Base-by-base conservation (phyloP, 345 rosid species). In the Luvunga scandens region DNA sequence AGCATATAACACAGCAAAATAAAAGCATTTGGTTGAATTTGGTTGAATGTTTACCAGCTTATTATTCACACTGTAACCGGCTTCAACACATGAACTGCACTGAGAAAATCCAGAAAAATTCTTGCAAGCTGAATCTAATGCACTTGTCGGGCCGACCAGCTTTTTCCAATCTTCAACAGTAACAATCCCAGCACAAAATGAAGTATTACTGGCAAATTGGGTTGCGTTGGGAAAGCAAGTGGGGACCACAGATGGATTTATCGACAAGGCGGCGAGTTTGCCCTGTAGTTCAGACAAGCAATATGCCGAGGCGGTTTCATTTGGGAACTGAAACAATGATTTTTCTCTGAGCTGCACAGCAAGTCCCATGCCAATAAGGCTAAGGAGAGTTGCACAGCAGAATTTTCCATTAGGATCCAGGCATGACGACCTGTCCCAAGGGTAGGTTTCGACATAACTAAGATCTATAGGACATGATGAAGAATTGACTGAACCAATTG, bases 361-460 rank as follows among this genome's bases (percentile, higher is more conserved):
- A 6, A 83, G 79, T 25, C 91, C 93, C 55, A 89, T 77, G 69
- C 95, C 95, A 9, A 88, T 68, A 42, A 91, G 83, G 83, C 89
- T 87, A 9, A 80, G 69, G 24, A 91, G 90, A 50, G 93, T 50
- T 48, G 62, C 75, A 80, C 95, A 91, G 66, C 95, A 91, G 53
- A 62, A 80, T 18, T 34, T 77, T 7, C 28, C 74, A 22, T 75
- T 13, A 5, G 84, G 67, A 13, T 73, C 48, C 7, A 27, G 81
- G 71, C 92, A 89, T 3, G 66, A n/a, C 5, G 91, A 85, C 12
- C 73, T 55, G 80, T 91, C 78, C 95, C 95, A 91, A 10, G 91
- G 92, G 79, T 85, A 72, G 34, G 90, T 87, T 63, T 81, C 67
- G 12, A 89, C 88, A 56, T 89, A 88, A 83, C 81, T 87, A 73